Evolutionary conservation across 2,329 filamentous ascomycete species (phyloP).

Genomic region (Tothia fuscella): DNA sequence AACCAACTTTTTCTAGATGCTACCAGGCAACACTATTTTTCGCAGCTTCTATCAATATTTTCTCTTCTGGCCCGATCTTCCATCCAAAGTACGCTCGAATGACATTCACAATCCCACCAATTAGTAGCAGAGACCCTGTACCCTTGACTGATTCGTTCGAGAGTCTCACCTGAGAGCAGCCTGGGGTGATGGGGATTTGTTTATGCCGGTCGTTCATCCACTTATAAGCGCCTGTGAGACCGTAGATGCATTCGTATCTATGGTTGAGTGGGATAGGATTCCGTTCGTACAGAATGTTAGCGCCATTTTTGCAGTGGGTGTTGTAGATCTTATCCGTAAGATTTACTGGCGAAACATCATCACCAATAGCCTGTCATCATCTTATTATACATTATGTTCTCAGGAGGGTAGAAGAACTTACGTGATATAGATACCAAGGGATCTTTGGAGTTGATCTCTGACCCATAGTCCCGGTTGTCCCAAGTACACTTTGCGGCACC

Average conservation of each 20-base stretch:
- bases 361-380: not conserved
- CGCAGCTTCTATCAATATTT: too few relatives aligned
- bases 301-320: constrained; percentile 5
- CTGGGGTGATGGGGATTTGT: not conserved
- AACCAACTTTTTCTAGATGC: too few relatives aligned
- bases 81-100: constrained; percentile 5
- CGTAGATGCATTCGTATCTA: constrained; percentile 4
- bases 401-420: not conserved
- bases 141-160: constrained; percentile 3
- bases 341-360: constrained; percentile 4
- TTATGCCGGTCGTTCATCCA: constrained; percentile 10
- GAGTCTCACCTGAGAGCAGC: not conserved
- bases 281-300: constrained; percentile 7
- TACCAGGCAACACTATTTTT: too few relatives aligned
- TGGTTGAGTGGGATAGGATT: constrained; percentile 4
- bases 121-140: not conserved
- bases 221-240: constrained; percentile 5
- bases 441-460: constrained; percentile 7
- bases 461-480: not conserved
- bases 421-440: constrained; percentile 9
- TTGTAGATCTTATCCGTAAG: constrained; percentile 4
- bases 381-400: not conserved
- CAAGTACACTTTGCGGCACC: not conserved
- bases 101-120: not conserved
- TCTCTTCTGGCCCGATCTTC: constrained; percentile 5